Base-by-base conservation (phyloP, 208 protist genomes). In the Spongospora subterranea region DNA sequence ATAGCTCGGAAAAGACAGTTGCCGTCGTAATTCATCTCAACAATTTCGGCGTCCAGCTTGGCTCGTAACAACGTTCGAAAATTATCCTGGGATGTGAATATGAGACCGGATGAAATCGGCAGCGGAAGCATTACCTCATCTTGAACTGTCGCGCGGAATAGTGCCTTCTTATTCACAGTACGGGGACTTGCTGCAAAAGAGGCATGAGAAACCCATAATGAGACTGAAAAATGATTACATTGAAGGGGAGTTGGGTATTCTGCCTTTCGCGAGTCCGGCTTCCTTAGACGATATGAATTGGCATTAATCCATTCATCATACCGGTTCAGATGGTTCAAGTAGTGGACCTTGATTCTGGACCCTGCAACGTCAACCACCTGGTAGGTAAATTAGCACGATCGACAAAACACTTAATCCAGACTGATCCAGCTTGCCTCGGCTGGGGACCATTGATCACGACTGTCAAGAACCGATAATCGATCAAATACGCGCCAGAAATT, bases 1-100 rank as follows among this genome's bases (percentile, higher is more conserved):
- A 93, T 77, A 32, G 90, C 71, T 0, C 91, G 91, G 66, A 93
- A 93, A 39, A 93, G 91, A 89, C 92, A 93, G 77, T 92, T 92
- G n/a, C 92, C 92, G 90, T 93, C 92, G 0, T 60, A 41, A 11
- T 24, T n/a, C 90, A 93, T 93, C 13, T 65, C 50, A 17, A 53
- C 29, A 40, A 93, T 92, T 91, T 43, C 40, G n/a, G 71, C 71
- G n/a, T 82, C 35, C 17, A 82, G 71, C 40, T n/a, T 6, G 13
- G n/a, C 35, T 43, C 71, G 6, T n/a, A 82, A 40, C 6, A 82
- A n/a, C 13, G 6, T 6, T 13, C 71, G 71, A 43, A 82, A 82
- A n/a, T 82, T 6, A 40, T 82, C 71, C 71, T 82, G n/a, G 17
- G 17, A 82, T 6, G 71, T 45, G 35, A 82, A n/a, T 40, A 82